These are phyloP conservation scores for Populus tremula DNA, from an alignment of 345 rosid species.

Conservation along the genomic window DNA sequence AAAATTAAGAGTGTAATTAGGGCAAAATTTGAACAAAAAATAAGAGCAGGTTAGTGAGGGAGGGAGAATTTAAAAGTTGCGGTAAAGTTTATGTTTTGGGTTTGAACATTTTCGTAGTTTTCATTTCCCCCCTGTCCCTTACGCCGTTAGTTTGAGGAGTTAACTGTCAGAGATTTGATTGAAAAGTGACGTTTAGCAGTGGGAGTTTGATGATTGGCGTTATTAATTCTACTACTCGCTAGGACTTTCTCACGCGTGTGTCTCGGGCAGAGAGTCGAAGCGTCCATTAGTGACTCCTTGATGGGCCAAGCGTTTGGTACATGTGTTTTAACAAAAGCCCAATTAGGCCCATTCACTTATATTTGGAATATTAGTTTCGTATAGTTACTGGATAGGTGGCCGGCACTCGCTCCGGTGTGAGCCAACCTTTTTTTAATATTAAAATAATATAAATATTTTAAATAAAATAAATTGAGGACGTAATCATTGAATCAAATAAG, in stretches of 20 bases:
- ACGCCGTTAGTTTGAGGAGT: conserved; percentile 21
- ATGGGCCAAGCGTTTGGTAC: not conserved
- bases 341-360: too few species aligned
- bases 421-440: too few species aligned
- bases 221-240: too few species aligned
- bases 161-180: not conserved
- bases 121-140: conserved; percentile 48
- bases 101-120: conserved; percentile 29
- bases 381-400: too few species aligned
- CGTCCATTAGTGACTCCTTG: not conserved
- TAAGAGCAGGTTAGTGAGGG: not conserved
- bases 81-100: conserved; percentile 16
- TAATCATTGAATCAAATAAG: too few species aligned
- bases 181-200: not conserved
- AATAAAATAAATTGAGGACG: too few species aligned
- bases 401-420: too few species aligned
- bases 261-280: not conserved
- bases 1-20: not conserved
- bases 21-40: conserved; percentile 3
- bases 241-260: not conserved
- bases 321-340: too few species aligned
- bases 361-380: too few species aligned
- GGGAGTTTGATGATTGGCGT: too few species aligned
- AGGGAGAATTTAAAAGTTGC: conserved; percentile 10
- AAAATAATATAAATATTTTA: too few species aligned